Evolutionary conservation across 768 basidiomycete species (phyloP), one percentile per base, ranked within the genome.

Genomic region (Coprinopsis strossmayeri): DNA sequence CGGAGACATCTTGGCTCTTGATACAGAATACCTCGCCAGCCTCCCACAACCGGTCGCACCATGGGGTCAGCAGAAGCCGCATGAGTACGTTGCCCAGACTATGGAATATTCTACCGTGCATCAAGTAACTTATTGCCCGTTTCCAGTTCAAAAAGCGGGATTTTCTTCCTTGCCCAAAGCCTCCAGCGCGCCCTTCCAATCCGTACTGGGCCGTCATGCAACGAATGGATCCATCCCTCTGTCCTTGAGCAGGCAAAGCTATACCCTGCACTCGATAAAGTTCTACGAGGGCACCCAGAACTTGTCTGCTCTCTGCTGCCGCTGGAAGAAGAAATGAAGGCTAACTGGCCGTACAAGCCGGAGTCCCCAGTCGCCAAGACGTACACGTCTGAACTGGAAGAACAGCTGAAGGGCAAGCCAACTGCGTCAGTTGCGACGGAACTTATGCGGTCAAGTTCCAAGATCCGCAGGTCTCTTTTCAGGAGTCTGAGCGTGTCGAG

Each of bases 1-100:
- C 25, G 69, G 64, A 28, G 68, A 74, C 39, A 73, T 79, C 12
- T 61, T 87, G 26, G 76, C 76, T 2, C 57, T 87, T 45, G 81
- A 88, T 56, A 54, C 69, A 26, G 53, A 64, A 9, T 86, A 88
- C 53, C 51, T 85, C 5, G 58, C 58, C 34, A 66, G 70, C 11
- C 69, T 82, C 15, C 65, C 72, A 1, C 61, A 72, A 9, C 82
- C 85, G 1, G 71, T 69, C 2, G 71, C 70, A 2, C 68, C 69
- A 11, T 87, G 83, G 82, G 85, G 84, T 10, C 58, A 67, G 49
- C 83, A 81, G 52, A 59, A 61, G 25, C 79, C 82, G 23, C 84
- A 88, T 53, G 64, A 83, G 85, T 85, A 55, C 58, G 80, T 64
- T 30, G 28, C 42, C 51, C 34, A 38, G 35, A 13, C 28, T 18